Percentiles rank a stretch among this genome's conserved stretches.
These are phyloP conservation scores for Zelopaecilomyces penicillatus DNA, from an alignment of 2,329 filamentous ascomycete genomes.

Conservation along the genomic window DNA sequence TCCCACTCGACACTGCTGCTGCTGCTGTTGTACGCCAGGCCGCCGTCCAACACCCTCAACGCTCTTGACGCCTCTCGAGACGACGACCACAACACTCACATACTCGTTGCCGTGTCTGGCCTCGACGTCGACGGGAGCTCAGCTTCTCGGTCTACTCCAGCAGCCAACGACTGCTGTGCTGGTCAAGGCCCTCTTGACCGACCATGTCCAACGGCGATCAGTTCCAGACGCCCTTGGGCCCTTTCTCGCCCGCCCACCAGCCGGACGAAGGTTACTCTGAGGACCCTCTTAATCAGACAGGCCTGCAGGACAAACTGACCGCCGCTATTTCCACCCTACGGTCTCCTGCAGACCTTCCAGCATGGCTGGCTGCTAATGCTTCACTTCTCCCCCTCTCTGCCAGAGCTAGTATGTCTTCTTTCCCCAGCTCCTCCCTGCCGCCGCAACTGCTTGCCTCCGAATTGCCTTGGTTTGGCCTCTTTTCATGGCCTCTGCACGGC, in stretches of 20 bases:
- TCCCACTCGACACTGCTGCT: no score
- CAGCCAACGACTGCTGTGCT: no score
- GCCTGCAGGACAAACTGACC: constrained; percentile 20
- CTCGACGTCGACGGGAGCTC: no score
- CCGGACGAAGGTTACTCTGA: constrained; percentile 86
- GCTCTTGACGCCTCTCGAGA: no score
- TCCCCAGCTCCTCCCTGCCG: background rate
- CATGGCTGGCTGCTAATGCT: constrained; percentile 43
- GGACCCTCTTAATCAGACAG: constrained; percentile 48
- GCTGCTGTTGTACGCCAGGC: no score
- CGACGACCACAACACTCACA: no score
- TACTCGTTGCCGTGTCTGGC: no score
- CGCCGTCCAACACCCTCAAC: no score
- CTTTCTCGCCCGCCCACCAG: constrained; percentile 24
- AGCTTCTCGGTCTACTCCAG: no score
- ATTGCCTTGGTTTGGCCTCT: background rate
- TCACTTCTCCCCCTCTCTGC: constrained; percentile 39
- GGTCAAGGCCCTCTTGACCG: background rate
- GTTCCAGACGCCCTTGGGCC: constrained; percentile 7
- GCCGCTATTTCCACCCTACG: constrained; percentile 25
- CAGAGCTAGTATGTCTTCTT: constrained; percentile 38
- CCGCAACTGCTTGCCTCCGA: constrained; percentile 8
- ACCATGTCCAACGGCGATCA: constrained; percentile 21
- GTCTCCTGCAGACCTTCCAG: constrained; percentile 36
- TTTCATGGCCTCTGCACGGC: background rate